A percentile compares a stretch with the other conserved stretches of the same genome.
Conservation (phyloP, 2,329 filamentous ascomycete genomes). For the Penicillium thymicola region DNA sequence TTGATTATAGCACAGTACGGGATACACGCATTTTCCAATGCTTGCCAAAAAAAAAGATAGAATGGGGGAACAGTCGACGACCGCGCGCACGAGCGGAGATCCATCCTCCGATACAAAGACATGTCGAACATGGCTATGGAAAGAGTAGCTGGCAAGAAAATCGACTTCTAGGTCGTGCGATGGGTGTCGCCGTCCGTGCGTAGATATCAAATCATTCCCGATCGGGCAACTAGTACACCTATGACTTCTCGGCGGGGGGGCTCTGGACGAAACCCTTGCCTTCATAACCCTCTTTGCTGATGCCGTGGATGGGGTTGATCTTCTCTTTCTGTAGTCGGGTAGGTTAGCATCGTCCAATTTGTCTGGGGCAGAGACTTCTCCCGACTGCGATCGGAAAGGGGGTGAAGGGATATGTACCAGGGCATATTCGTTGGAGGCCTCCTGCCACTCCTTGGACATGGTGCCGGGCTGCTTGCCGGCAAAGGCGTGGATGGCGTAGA, state of each 20-base stretch:
- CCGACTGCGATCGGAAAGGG: neutral
- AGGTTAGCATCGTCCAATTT: slow-evolving; percentile 16
- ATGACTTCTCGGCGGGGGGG: slow-evolving; percentile 41
- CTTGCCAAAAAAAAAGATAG: slow-evolving; percentile 31
- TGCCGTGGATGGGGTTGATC: slow-evolving; percentile 80
- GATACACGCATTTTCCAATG: slow-evolving; percentile 40
- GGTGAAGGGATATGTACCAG: slow-evolving; percentile 59
- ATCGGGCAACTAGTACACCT: slow-evolving; percentile 21
- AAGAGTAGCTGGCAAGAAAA: slow-evolving; percentile 1
- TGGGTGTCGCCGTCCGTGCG: slow-evolving; percentile 1
- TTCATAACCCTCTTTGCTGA: slow-evolving; percentile 72
- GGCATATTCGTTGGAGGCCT: slow-evolving; percentile 89
- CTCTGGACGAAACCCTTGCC: slow-evolving; percentile 77
- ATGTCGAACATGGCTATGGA: slow-evolving; percentile 10
- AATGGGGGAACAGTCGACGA: slow-evolving; percentile 22
- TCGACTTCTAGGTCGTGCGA: neutral
- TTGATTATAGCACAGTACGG: slow-evolving; percentile 46
- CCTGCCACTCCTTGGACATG: slow-evolving; percentile 97
- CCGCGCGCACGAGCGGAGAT: slow-evolving; percentile 6
- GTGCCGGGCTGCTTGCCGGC: slow-evolving; percentile 72
- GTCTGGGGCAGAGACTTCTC: slow-evolving; percentile 9
- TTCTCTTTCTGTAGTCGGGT: slow-evolving; percentile 64
- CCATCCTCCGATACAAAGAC: slow-evolving; percentile 15
- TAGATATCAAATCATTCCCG: slow-evolving; percentile 26
- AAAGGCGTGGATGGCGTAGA: slow-evolving; percentile 67